Base-by-base conservation (phyloP, 2,329 filamentous ascomycete species). In the Pseudogymnoascus verrucosus region DNA sequence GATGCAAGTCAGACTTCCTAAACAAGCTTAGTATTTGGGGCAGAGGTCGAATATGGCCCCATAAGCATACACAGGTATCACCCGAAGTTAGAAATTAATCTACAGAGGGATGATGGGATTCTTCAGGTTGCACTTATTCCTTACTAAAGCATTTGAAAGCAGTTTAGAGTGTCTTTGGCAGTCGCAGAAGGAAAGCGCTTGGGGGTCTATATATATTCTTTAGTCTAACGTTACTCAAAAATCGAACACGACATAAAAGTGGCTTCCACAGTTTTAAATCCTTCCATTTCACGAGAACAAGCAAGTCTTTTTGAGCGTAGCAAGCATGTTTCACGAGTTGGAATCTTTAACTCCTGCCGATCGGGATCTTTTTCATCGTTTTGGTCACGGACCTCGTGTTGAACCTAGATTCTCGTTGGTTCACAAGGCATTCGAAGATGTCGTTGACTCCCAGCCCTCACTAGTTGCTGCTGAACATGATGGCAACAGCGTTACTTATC, bases 401-500 rank as follows among this genome's bases (percentile, higher is more conserved):
- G 23, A 67, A 5, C 66, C 69, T 47, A 75, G 75, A 14, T 79
- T 78, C 66, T 65, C 70, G 12, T 65, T 72, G 28, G 67, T 73
- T 44, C 71, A 73, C 51, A 62, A 69, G 65, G 72, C 73, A 10
- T 73, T 74, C 62, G 73, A 74, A 62, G 62, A 64, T 36, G 65
- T 69, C 23, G 78, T 75, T 8, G 69, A 72, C 51, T 65, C 66
- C 11, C 71, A 73, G 31, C 78, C 79, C 16, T 69, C 76, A 23
- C 69, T 68, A 60, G 70, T 73, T 31, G 79, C 80, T 12, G 72
- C 79, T 19, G 74, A 76, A 8, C 71, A 75, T 60, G 67, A 72
- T 36, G 72, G 74, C 3, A 71, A 68, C 16, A 72, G 74, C 61
- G 69, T 82, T 62, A 79, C 79, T 4, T 83, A 83, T 68, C 67